Percentiles rank a stretch among this genome's conserved stretches.
Conservation (phyloP, 225 moss, liverwort and hornwort genomes). For the Rhytidiadelphus loreus region DNA sequence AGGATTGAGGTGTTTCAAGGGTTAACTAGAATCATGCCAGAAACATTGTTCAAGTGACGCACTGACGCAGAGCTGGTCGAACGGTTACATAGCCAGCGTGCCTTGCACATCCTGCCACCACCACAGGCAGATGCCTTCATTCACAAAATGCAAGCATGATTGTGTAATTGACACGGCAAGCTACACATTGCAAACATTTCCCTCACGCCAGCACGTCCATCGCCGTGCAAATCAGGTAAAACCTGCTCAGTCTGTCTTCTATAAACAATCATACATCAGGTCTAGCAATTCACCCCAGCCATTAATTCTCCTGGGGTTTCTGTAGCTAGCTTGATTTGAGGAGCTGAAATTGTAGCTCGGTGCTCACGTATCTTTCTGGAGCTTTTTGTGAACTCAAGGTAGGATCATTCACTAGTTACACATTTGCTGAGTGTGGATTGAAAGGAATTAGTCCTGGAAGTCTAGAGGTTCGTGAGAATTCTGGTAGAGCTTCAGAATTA, state of each 20-base stretch:
- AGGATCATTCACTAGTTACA: not conserved
- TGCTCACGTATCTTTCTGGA: not conserved
- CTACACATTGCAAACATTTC: not conserved
- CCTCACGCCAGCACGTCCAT: not conserved
- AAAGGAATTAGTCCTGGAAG: not conserved
- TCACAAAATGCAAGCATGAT: not conserved
- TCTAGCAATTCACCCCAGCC: not conserved
- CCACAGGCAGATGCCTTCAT: not conserved
- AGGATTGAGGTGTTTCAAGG: too few relatives aligned
- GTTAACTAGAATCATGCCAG: not conserved
- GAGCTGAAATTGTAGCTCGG: not conserved
- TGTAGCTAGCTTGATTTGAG: not conserved
- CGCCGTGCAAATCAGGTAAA: not conserved
- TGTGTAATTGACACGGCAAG: conserved; percentile 22
- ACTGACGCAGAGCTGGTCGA: not conserved
- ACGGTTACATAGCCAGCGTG: not conserved
- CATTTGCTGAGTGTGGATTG: not conserved
- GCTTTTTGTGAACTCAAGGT: not conserved
- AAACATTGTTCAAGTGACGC: not conserved
- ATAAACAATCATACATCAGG: not conserved
- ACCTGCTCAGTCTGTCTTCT: not conserved
- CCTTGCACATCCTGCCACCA: not conserved
- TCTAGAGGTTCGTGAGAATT: not conserved
- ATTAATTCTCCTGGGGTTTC: not conserved
- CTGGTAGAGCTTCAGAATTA: not conserved